phyloP scores from a whole-genome alignment of 2,329 filamentous ascomycete species.

The Atkinsonella hypoxylon region DNA sequence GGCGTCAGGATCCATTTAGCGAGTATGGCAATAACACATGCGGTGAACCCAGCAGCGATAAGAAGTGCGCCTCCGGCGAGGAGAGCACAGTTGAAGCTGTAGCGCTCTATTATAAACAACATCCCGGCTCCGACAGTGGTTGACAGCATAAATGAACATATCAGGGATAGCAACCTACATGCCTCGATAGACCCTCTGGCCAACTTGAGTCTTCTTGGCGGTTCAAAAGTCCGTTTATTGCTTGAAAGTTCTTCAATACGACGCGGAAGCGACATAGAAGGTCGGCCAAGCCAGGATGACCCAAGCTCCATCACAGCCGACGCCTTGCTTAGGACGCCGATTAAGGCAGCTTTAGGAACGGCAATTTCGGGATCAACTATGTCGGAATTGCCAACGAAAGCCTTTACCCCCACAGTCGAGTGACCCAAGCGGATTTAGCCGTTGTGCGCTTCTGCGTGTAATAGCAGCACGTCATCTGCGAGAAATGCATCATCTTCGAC shows the following conservation, averaged over 20 bases:
- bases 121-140: conserved; percentile 2
- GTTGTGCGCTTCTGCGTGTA: conserved; percentile 7
- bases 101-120: conserved; percentile 4
- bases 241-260: conserved; percentile 5
- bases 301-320: conserved; percentile 8
- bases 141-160: conserved; percentile 4
- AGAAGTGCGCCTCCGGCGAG: conserved; percentile 6
- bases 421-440: conserved; percentile 6
- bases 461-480: conserved; percentile 10
- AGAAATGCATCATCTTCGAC: conserved; percentile 11
- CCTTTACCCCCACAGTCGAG: conserved; percentile 5
- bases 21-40: conserved; percentile 5
- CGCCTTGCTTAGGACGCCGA: conserved; percentile 10
- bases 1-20: conserved; percentile 12
- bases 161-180: conserved; percentile 8
- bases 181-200: conserved; percentile 8
- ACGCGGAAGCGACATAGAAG: conserved; percentile 9
- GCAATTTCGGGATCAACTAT: conserved; percentile 8
- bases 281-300: conserved; percentile 11
- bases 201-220: conserved; percentile 6
- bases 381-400: conserved; percentile 11
- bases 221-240: conserved; percentile 9
- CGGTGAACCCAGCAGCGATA: neutral
- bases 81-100: conserved; percentile 6
- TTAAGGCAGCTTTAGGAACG: conserved; percentile 7